Evolutionary conservation across 331 rosid genomes (phyloP).

Genomic region (Acacia concinna): DNA sequence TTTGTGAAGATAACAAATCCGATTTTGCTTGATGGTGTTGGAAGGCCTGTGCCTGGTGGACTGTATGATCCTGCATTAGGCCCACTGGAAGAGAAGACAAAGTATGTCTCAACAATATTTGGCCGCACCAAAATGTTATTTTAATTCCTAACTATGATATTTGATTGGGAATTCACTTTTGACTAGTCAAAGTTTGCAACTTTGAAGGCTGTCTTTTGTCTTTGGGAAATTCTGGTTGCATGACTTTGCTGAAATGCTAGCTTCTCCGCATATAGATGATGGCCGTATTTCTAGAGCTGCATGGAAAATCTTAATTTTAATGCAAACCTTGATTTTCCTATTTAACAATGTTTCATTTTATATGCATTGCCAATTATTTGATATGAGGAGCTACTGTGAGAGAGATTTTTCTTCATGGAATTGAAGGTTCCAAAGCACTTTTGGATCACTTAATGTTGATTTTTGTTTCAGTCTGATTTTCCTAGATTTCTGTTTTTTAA

Average conservation of each 20-base stretch:
- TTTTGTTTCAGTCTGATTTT: background rate
- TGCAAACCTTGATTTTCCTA: background rate
- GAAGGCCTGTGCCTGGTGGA: constrained; percentile 56
- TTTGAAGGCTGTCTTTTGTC: background rate
- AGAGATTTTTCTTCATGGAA: background rate
- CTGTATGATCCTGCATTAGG: constrained; percentile 85
- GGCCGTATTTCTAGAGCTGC: background rate
- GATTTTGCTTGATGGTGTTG: constrained; percentile 42
- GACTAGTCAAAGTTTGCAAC: background rate
- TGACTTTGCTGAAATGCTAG: background rate
- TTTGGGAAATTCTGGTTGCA: background rate
- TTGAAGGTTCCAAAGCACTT: background rate
- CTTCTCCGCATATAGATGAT: background rate
- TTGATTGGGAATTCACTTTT: background rate
- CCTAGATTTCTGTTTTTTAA: background rate
- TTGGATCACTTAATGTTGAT: background rate
- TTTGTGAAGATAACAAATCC: constrained; percentile 51
- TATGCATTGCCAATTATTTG: background rate
- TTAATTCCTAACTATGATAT: background rate
- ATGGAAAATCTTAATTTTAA: background rate
- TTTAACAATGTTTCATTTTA: background rate
- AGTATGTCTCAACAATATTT: constrained; percentile 37
- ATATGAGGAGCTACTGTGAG: background rate
- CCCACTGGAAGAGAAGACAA: constrained; percentile 49
- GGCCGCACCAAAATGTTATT: background rate